Evolutionary conservation across 2,329 filamentous ascomycete species (phyloP).

Genomic region (Pyricularia grisea): DNA sequence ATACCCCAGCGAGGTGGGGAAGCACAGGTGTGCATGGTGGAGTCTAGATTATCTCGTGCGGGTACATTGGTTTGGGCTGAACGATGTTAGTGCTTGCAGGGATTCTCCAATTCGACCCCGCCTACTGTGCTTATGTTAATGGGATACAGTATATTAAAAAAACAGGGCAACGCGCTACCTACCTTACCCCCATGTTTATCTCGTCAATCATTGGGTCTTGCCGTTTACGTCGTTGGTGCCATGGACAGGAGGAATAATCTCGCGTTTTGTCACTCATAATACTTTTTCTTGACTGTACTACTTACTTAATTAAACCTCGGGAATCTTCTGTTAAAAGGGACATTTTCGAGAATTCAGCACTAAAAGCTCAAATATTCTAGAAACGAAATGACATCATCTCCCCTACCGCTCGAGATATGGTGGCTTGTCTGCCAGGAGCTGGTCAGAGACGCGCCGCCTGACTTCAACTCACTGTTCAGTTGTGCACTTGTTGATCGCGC

Average conservation of each 20-base stretch:
- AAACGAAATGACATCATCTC: neutral
- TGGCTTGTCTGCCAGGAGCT: slow-evolving; percentile 53
- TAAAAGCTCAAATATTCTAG: neutral
- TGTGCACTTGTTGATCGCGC: slow-evolving; percentile 45
- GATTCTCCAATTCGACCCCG: neutral
- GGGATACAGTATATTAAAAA: neutral
- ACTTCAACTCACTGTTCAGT: slow-evolving; percentile 52
- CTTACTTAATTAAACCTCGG: neutral
- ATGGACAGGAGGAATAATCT: neutral
- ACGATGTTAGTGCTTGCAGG: neutral
- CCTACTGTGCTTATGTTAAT: neutral
- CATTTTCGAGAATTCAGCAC: neutral
- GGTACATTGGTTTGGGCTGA: neutral
- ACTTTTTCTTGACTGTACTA: neutral
- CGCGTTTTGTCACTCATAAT: neutral
- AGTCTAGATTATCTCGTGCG: too few relatives aligned
- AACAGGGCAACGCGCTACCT: neutral
- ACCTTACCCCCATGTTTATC: too few relatives aligned
- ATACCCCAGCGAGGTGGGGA: neutral
- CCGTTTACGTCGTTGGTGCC: neutral
- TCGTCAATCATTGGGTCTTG: neutral
- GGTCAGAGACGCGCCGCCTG: slow-evolving; percentile 30
- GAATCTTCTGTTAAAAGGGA: neutral
- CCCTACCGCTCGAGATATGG: slow-evolving; percentile 48
- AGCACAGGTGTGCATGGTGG: neutral